phyloP scores from a whole-genome alignment of 805 yeast species.

The Barnettozyma wickerhamii region DNA sequence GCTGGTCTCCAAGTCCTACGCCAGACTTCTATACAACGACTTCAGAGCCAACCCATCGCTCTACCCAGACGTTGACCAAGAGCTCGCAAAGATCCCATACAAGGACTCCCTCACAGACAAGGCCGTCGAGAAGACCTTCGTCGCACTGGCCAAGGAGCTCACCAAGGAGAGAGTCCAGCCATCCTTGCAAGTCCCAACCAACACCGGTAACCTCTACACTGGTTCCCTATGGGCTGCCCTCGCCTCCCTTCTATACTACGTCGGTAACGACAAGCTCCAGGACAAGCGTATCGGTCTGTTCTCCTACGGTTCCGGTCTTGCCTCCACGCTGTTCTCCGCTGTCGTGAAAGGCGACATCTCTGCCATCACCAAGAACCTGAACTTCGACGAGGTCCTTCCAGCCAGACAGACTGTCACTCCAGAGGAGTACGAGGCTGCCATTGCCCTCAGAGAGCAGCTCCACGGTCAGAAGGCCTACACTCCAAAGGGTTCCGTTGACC shows the following conservation, averaged over 20 bases:
- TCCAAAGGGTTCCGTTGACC: conserved; percentile 78
- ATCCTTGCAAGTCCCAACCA: conserved; percentile 83
- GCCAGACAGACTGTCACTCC: conserved; percentile 69
- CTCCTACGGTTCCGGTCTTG: conserved; percentile 98
- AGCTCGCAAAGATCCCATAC: conserved; percentile 53
- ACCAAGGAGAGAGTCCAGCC: conserved; percentile 70
- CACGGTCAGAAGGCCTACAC: conserved; percentile 75
- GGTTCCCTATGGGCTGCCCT: conserved; percentile 89
- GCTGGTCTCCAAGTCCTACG: conserved; percentile 87
- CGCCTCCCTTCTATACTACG: conserved; percentile 72
- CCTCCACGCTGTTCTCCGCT: conserved; percentile 81
- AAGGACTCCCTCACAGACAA: conserved; percentile 78
- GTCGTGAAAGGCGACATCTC: conserved; percentile 78
- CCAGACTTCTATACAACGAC: conserved; percentile 87
- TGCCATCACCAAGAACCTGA: conserved; percentile 56
- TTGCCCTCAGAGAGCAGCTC: conserved; percentile 82
- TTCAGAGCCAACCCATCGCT: conserved; percentile 64
- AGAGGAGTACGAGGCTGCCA: conserved; percentile 72
- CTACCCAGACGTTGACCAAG: conserved; percentile 54
- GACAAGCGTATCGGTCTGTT: conserved; percentile 85
- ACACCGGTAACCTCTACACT: conserved; percentile 97
- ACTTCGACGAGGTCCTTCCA: conserved; percentile 63
- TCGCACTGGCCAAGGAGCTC: conserved; percentile 64
- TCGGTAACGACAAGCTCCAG: conserved; percentile 69
- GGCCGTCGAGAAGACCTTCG: conserved; percentile 78